These are phyloP conservation scores for Pseudogymnoascus sp. DNA, from an alignment of 2,329 filamentous ascomycete genomes.

Conservation along the genomic window DNA sequence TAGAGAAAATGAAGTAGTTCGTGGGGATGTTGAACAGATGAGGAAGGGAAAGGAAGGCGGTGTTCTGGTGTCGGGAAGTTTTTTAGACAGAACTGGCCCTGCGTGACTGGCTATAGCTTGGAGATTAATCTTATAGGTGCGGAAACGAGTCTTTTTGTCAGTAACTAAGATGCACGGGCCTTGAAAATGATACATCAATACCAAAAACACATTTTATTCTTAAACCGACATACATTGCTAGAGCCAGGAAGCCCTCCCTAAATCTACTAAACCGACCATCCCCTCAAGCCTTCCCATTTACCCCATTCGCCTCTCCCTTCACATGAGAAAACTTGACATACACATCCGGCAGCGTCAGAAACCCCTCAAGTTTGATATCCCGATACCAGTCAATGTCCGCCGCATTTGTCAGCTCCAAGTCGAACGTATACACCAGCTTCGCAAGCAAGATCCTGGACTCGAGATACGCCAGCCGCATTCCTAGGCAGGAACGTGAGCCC, in stretches of 20 bases:
- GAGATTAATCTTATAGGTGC: neutral
- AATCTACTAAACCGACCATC: neutral
- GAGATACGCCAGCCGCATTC: constrained; percentile 12
- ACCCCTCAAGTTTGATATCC: neutral
- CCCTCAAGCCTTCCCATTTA: neutral
- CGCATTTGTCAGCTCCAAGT: neutral
- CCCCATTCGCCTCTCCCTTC: neutral
- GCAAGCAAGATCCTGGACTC: neutral
- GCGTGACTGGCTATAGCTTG: neutral
- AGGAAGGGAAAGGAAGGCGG: neutral
- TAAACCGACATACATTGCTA: neutral
- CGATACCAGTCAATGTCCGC: neutral
- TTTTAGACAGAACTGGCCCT: neutral
- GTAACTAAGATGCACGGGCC: neutral
- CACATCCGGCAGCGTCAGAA: neutral
- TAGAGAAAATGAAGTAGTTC: neutral
- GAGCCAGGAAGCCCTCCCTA: neutral
- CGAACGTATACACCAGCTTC: neutral
- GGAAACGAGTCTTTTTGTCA: neutral
- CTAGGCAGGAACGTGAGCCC: constrained; percentile 32
- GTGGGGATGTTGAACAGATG: neutral
- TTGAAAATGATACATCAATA: neutral
- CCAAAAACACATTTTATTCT: neutral
- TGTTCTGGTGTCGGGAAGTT: neutral
- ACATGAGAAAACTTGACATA: neutral